Base-by-base conservation (phyloP, 352 stramenopile species). In the Hyaloperonospora brassicae region DNA sequence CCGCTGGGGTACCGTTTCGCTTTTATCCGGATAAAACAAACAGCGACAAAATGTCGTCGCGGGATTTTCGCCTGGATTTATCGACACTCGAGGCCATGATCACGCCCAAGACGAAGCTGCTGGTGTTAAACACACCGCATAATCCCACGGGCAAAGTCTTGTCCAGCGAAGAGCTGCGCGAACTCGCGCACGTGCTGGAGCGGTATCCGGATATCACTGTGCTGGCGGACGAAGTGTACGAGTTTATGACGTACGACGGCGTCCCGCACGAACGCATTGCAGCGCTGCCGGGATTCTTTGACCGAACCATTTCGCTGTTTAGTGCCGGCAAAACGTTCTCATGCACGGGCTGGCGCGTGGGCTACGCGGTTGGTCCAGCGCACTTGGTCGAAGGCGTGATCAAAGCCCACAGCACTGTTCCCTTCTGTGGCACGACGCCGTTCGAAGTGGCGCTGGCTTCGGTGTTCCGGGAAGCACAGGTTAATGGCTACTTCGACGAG, bases 141-240 rank as follows among this genome's bases (percentile, higher is more conserved):
- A 99, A 99, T 69, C 97, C 97, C 6, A 98, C 96, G 21, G 97
- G 97, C 27, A 99, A 98, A 70, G 91, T 99, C 8, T 98, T 99
- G 61, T 87, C 86, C 4, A 62, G 62, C n/a, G 55, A 73, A 8
- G 97, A 99, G 78, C 86, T 99, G 53, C 66, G 96, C 39, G 66
- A 73, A 8, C 95, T 99, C 56, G 92, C 90, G 7, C 39, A 73
- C 0, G 75, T 97, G 24, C 59, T 97, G 42, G 23, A 78, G 30
- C 80, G 73, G 39, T 74, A 98, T 70, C 91, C 92, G 25, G 63
- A 96, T 31, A 68, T 95, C 17, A 61, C 98, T 21, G 90, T 98
- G 14, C 75, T 99, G 27, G 93, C 90, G 5, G 97, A 99, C 67
- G 97, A 99, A 66, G 97, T 99, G 13, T 98, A 99, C 76, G 97